These are phyloP conservation scores for Rhodotorula mucilaginosa DNA, from an alignment of 1,284 basidiomycete genomes.

Conservation along the genomic window DNA sequence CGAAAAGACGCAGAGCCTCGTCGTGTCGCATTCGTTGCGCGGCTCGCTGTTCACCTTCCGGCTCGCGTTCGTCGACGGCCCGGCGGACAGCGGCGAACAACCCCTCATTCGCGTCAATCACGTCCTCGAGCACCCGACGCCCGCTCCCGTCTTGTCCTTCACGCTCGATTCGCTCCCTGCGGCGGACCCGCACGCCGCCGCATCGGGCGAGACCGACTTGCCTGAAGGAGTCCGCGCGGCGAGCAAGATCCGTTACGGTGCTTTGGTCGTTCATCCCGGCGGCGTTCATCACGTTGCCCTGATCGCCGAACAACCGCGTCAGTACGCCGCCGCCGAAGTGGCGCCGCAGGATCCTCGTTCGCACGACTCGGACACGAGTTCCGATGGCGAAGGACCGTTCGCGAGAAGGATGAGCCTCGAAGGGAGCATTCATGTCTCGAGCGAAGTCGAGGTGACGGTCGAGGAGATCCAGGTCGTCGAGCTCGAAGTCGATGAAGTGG, in stretches of 20 bases:
- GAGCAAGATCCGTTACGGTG: conserved; percentile 1
- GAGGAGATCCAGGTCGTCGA: conserved; percentile 17
- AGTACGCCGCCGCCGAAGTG: background rate
- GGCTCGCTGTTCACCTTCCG: conserved; percentile 34
- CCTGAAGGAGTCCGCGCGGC: conserved; percentile 1
- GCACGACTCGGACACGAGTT: background rate
- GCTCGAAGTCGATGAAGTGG: conserved; percentile 1
- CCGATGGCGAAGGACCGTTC: background rate
- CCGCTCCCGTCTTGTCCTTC: conserved; percentile 15
- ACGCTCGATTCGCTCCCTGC: conserved; percentile 9
- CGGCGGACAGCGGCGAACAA: background rate
- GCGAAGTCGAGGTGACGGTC: conserved; percentile 27
- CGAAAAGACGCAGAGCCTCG: conserved; percentile 12
- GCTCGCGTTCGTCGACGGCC: conserved; percentile 7
- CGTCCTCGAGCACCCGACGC: conserved; percentile 29
- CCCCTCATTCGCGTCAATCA: conserved; percentile 15
- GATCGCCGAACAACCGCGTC: background rate
- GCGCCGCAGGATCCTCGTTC: background rate
- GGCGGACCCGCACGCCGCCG: background rate
- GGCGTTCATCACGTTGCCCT: conserved; percentile 30
- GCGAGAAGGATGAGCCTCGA: conserved; percentile 34
- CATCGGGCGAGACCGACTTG: background rate
- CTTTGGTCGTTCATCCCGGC: conserved; percentile 12
- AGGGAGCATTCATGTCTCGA: conserved; percentile 26
- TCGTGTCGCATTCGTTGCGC: conserved; percentile 23